Conservation (phyloP, 306 rosid genomes). For the Prosopis cineraria region DNA sequence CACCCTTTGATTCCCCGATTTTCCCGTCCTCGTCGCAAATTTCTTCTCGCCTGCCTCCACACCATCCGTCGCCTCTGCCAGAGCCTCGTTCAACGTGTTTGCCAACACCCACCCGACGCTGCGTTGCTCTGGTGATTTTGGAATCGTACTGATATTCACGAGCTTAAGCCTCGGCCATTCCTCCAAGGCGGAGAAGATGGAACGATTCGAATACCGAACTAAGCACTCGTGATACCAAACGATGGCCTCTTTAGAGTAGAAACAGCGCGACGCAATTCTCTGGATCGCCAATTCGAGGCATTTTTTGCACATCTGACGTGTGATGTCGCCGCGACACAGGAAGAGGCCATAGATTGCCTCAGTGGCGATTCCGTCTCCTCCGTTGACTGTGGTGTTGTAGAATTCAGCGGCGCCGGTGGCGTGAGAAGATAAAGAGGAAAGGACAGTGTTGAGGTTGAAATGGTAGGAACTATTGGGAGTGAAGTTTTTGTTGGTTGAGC, state of each 20-base stretch:
- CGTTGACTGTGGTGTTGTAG: not conserved
- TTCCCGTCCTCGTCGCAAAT: slow-evolving; percentile 22
- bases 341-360: slow-evolving; percentile 4
- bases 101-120: slow-evolving; percentile 19
- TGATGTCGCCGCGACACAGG: slow-evolving; percentile 13
- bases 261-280: not conserved
- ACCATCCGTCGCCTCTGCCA: slow-evolving; percentile 13
- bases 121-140: not conserved
- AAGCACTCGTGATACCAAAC: slow-evolving; percentile 13
- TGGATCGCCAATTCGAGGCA: not conserved
- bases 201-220: slow-evolving; percentile 9
- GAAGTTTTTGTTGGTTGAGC: not conserved
- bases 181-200: slow-evolving; percentile 25
- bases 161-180: slow-evolving; percentile 18
- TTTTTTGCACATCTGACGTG: not conserved
- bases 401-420: not conserved
- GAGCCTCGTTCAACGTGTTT: slow-evolving; percentile 15
- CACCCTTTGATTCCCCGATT: not conserved
- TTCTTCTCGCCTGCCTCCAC: not conserved
- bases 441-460: not conserved
- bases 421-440: slow-evolving; percentile 24
- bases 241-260: not conserved
- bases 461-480: not conserved
- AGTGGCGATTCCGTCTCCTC: not conserved
- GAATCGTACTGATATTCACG: not conserved